Percentiles rank a stretch among this genome's conserved stretches.
Conservation (phyloP, 2,329 filamentous ascomycete genomes). For the Phialophora verrucosa region DNA sequence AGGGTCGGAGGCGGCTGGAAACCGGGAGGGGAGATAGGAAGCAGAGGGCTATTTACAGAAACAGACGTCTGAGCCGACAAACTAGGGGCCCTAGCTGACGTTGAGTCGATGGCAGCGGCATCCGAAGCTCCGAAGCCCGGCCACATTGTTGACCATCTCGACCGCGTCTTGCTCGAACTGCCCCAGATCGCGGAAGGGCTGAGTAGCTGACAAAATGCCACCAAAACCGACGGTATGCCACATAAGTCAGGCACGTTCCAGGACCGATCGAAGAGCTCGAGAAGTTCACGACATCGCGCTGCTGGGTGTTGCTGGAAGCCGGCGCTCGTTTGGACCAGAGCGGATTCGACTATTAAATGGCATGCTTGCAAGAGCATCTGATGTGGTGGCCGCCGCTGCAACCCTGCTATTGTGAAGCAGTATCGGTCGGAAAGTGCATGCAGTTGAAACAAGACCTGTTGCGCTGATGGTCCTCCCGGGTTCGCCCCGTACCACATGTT, state of each 20-base stretch:
- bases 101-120: not conserved
- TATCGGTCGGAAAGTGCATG: slow-evolving; percentile 21
- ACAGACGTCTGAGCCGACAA: not conserved
- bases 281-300: slow-evolving; percentile 19
- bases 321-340: not conserved
- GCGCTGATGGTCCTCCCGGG: not conserved
- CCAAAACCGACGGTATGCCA: slow-evolving; percentile 28
- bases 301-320: not conserved
- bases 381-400: slow-evolving; percentile 28
- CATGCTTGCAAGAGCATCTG: slow-evolving; percentile 32
- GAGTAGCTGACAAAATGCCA: slow-evolving; percentile 16
- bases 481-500: not conserved
- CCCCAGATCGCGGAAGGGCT: slow-evolving; percentile 8
- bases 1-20: slow-evolving; percentile 1
- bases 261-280: slow-evolving; percentile 22
- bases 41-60: not conserved
- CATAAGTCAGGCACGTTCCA: slow-evolving; percentile 25
- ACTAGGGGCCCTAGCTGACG: not conserved
- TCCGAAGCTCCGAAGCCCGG: slow-evolving; percentile 14
- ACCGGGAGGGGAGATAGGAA: slow-evolving; percentile 1
- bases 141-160: slow-evolving; percentile 23
- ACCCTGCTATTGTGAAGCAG: slow-evolving; percentile 20
- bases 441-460: not conserved
- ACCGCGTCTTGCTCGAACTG: not conserved
- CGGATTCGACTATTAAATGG: slow-evolving; percentile 21